These are phyloP conservation scores for Epichloe typhina DNA, from an alignment of 2,329 filamentous ascomycete genomes.

Conservation along the genomic window DNA sequence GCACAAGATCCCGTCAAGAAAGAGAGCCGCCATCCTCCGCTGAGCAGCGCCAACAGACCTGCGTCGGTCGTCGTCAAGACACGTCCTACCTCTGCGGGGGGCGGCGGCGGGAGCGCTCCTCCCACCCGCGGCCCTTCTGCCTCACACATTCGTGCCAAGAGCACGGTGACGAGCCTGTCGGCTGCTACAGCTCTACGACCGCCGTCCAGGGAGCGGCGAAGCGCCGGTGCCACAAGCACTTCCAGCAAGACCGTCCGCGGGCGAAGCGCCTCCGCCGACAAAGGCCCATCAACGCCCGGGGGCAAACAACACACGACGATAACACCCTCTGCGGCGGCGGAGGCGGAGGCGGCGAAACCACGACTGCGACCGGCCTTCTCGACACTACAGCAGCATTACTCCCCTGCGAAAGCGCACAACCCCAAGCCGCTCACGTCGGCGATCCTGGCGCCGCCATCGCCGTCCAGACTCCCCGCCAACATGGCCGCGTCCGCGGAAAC, in stretches of 20 bases:
- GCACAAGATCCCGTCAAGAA: slow-evolving; percentile 10
- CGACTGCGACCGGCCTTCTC: slow-evolving; percentile 43
- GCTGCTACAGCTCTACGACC: slow-evolving; percentile 18
- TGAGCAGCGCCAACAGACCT: slow-evolving; percentile 19
- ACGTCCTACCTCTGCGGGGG: slow-evolving; percentile 18
- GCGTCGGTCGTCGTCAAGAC: slow-evolving; percentile 9
- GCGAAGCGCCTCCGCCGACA: slow-evolving; percentile 11
- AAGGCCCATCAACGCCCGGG: slow-evolving; percentile 6
- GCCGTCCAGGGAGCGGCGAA: slow-evolving; percentile 12
- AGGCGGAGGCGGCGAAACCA: slow-evolving; percentile 10
- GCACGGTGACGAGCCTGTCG: slow-evolving; percentile 16
- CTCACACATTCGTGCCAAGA: slow-evolving; percentile 20
- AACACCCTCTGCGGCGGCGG: slow-evolving; percentile 1
- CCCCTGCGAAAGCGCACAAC: slow-evolving; percentile 45
- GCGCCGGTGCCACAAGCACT: not conserved
- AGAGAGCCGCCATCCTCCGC: slow-evolving; percentile 20
- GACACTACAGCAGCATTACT: slow-evolving; percentile 54
- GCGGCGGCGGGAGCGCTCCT: slow-evolving; percentile 11
- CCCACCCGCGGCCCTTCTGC: slow-evolving; percentile 8
- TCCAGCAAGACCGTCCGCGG: not conserved
- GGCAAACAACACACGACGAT: not conserved
- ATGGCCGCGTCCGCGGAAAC: slow-evolving; percentile 45
- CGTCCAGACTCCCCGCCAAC: slow-evolving; percentile 48
- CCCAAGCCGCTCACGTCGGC: slow-evolving; percentile 49
- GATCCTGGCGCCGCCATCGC: slow-evolving; percentile 45